These are phyloP conservation scores for Magnusiomyces paraingens DNA, from an alignment of 1,139 yeast genomes.

Conservation along the genomic window DNA sequence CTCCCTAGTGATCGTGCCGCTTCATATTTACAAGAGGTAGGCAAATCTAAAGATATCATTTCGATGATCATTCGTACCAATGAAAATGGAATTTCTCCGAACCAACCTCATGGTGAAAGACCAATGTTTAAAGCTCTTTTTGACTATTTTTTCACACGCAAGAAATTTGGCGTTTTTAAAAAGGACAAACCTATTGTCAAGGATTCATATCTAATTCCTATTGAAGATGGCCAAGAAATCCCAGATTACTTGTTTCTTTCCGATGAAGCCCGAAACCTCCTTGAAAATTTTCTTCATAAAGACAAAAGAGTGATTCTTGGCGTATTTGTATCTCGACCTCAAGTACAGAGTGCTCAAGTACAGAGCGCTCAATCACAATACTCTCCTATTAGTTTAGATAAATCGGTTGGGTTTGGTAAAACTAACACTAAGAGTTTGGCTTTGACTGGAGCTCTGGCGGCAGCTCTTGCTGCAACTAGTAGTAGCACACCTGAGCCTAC, in stretches of 20 bases:
- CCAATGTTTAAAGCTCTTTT: conserved; percentile 42
- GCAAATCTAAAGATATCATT: conserved; percentile 45
- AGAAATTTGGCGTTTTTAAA: conserved; percentile 58
- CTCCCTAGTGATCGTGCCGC: conserved; percentile 50
- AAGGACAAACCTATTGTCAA: conserved; percentile 47
- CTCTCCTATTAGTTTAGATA: background rate
- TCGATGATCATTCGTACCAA: conserved; percentile 35
- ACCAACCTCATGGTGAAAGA: conserved; percentile 1
- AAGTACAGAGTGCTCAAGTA: background rate
- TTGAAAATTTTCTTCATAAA: conserved; percentile 2
- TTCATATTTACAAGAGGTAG: conserved; percentile 47
- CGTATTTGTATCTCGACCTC: conserved; percentile 4
- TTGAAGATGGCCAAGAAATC: conserved; percentile 27
- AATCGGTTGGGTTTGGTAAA: background rate
- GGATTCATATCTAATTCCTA: conserved; percentile 57
- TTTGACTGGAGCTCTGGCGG: background rate
- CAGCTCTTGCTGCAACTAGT: background rate
- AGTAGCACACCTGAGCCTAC: background rate
- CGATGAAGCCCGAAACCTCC: conserved; percentile 1
- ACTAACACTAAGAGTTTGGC: background rate
- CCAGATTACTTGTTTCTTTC: conserved; percentile 23
- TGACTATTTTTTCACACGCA: conserved; percentile 44
- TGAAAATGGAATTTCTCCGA: conserved; percentile 12
- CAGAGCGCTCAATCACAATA: background rate
- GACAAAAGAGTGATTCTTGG: conserved; percentile 11